These are phyloP conservation scores for Rhodomyrtus psidioides DNA, from an alignment of 441 rosid genomes.

Conservation along the genomic window DNA sequence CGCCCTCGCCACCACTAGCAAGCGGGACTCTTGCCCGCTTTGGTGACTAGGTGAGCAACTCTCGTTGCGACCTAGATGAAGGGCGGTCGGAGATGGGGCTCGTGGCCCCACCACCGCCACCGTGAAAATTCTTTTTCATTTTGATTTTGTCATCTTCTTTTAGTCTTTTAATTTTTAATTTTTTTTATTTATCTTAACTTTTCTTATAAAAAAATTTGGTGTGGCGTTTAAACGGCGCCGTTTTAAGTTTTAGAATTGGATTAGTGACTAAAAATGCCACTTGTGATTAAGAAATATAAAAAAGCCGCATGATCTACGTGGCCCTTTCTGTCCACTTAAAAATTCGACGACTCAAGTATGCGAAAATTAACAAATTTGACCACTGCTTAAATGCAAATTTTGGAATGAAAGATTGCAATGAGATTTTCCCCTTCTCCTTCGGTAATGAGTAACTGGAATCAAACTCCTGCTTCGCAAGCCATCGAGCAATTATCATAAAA, in stretches of 20 bases:
- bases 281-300: background rate
- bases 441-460: background rate
- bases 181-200: background rate
- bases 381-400: background rate
- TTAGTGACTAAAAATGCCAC: accelerated
- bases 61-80: no score
- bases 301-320: background rate
- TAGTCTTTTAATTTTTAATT: background rate
- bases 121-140: background rate
- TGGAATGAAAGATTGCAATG: background rate
- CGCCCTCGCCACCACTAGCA: no score
- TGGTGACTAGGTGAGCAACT: no score
- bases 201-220: background rate
- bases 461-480: background rate
- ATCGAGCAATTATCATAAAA: background rate
- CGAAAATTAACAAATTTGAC: accelerated
- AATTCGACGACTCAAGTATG: background rate
- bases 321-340: background rate
- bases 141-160: background rate
- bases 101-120: background rate
- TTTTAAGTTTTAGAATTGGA: background rate
- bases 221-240: background rate
- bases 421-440: background rate
- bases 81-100: no score
- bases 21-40: no score